Evolutionary conservation across 768 basidiomycete genomes (phyloP).

Genomic region (Tylopilus felleus): DNA sequence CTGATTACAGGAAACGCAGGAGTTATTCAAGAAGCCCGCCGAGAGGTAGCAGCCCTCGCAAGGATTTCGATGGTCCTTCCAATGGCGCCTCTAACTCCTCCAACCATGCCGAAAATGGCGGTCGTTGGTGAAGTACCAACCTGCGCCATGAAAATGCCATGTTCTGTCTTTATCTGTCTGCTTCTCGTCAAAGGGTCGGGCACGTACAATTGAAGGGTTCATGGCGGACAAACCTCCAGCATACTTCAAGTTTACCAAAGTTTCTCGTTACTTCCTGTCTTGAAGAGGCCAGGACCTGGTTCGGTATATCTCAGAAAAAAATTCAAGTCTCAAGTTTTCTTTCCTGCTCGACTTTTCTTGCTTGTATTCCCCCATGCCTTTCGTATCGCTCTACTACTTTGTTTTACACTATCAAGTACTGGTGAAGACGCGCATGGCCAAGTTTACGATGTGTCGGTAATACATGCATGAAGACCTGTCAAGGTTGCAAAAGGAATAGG

Average conservation of each 20-base stretch:
- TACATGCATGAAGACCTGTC: conserved; percentile 33
- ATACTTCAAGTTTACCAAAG: conserved; percentile 47
- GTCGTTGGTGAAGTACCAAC: conserved; percentile 58
- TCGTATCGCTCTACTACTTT: conserved; percentile 48
- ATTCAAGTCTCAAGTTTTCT: conserved; percentile 69
- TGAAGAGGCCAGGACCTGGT: conserved; percentile 46
- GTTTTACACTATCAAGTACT: conserved; percentile 42
- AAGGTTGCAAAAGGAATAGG: conserved; percentile 21
- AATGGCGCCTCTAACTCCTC: conserved; percentile 34
- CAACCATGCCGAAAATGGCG: conserved; percentile 40
- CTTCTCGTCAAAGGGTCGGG: conserved; percentile 39
- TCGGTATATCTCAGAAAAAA: conserved; percentile 48
- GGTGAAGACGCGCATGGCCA: conserved; percentile 36
- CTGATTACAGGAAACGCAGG: conserved; percentile 69
- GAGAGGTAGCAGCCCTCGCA: conserved; percentile 58
- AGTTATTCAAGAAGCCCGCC: conserved; percentile 82
- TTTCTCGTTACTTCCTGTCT: conserved; percentile 47
- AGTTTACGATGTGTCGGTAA: conserved; percentile 37
- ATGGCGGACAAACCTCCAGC: conserved; percentile 37
- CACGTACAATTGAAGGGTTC: conserved; percentile 42
- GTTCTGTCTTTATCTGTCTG: conserved; percentile 28
- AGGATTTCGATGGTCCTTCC: conserved; percentile 47
- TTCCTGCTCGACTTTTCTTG: conserved; percentile 53
- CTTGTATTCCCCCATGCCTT: conserved; percentile 37
- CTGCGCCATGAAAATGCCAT: conserved; percentile 18